phyloP scores from a whole-genome alignment of 257 asterid species.

The Solanum dulcamara region DNA sequence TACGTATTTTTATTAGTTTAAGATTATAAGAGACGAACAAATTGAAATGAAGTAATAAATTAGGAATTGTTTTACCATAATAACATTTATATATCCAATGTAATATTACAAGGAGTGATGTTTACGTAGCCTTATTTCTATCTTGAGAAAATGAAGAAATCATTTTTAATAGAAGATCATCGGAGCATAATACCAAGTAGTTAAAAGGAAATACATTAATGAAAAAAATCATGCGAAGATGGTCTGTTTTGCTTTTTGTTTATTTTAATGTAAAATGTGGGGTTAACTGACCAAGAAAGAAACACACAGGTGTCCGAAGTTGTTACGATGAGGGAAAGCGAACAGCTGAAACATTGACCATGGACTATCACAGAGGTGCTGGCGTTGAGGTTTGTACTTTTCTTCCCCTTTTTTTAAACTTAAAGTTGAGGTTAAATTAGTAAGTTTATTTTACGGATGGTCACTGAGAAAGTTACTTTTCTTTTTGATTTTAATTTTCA shows the following conservation, averaged over 20 bases:
- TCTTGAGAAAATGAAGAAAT: no score
- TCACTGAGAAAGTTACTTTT: no score
- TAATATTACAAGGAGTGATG: background rate
- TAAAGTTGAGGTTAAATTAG: no score
- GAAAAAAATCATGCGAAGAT: no score
- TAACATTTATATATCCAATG: no score
- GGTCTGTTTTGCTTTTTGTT: background rate
- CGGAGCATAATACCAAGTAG: no score
- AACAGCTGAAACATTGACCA: slow-evolving; percentile 95
- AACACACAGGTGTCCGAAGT: slow-evolving; percentile 91
- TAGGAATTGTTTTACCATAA: background rate
- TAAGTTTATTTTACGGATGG: no score
- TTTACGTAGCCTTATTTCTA: no score
- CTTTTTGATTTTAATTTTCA: no score
- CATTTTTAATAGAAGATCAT: no score
- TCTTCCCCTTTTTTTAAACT: no score
- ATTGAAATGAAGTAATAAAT: background rate
- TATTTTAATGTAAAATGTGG: background rate
- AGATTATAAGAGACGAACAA: background rate
- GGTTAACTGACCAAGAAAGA: slow-evolving; percentile 1
- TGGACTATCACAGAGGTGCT: slow-evolving; percentile 99
- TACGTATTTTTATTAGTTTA: background rate
- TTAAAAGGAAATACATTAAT: no score
- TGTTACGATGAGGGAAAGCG: slow-evolving; percentile 99
- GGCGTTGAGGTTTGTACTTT: slow-evolving; percentile 60